Conservation (phyloP, 1,284 basidiomycete genomes). For the Erythrobasidium hasegawianum region DNA sequence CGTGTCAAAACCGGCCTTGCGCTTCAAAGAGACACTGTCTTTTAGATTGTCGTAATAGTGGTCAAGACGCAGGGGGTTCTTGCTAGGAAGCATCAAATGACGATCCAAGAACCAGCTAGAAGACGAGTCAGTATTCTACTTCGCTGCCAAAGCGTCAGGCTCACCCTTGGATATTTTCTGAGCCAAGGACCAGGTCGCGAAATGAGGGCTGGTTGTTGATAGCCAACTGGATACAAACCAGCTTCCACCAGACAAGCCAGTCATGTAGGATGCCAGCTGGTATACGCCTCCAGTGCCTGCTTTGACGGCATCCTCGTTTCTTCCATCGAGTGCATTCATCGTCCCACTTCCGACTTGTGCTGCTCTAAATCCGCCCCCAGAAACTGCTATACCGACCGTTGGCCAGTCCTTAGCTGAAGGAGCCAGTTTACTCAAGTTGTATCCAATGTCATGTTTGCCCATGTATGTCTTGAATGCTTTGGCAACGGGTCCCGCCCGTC, state of each 20-base stretch:
- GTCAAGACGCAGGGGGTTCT: not conserved
- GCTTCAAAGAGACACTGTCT: conserved; percentile 36
- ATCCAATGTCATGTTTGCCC: not conserved
- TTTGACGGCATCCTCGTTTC: conserved; percentile 57
- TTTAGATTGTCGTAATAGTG: conserved; percentile 11
- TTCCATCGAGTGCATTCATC: conserved; percentile 59
- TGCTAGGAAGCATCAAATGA: conserved; percentile 14
- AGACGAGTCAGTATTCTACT: too few species aligned
- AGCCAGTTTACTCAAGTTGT: not conserved
- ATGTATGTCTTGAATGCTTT: not conserved
- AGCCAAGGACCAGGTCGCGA: conserved; percentile 38
- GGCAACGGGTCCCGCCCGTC: not conserved
- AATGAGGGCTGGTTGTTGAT: conserved; percentile 38
- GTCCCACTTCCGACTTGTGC: conserved; percentile 61
- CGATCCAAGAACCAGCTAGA: conserved; percentile 29
- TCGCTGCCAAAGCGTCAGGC: too few species aligned
- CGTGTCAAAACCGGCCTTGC: conserved; percentile 38
- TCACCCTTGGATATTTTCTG: not conserved
- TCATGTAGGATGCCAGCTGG: conserved; percentile 62
- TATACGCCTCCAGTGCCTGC: conserved; percentile 63
- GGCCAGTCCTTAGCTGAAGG: not conserved
- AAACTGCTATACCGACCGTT: conserved; percentile 29
- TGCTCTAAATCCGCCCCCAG: conserved; percentile 55
- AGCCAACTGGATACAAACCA: conserved; percentile 39
- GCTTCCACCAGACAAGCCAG: conserved; percentile 59